A percentile compares a stretch with the other conserved stretches of the same genome.
phyloP scores from a whole-genome alignment of 164 flowering plant genomes.

The Aristolochia contorta region DNA sequence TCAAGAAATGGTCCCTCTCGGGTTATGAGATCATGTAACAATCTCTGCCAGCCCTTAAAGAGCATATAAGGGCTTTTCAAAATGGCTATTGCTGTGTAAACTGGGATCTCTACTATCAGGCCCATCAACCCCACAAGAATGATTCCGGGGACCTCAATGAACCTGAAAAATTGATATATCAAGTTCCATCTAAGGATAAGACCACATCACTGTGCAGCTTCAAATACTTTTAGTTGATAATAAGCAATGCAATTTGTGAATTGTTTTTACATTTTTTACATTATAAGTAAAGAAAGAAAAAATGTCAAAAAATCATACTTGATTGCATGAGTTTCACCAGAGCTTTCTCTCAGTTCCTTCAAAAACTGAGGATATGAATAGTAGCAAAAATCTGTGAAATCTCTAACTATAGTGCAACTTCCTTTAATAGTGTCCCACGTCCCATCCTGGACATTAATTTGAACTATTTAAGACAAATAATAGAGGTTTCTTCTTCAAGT shows the following conservation, averaged over 20 bases:
- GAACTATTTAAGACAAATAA: neutral
- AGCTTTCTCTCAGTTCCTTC: conserved; percentile 60
- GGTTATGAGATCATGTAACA: conserved; percentile 65
- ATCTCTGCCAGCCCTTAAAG: conserved; percentile 80
- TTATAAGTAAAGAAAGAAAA: neutral
- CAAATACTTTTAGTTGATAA: neutral
- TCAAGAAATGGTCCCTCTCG: conserved; percentile 98
- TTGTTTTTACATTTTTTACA: neutral
- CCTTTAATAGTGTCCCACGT: conserved; percentile 82
- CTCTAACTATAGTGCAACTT: conserved; percentile 79
- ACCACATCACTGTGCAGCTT: neutral
- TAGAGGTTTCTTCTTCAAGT: neutral
- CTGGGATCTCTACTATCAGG: conserved; percentile 77
- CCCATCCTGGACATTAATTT: conserved; percentile 61
- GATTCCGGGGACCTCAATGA: conserved; percentile 70
- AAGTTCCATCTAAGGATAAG: neutral
- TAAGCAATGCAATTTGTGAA: neutral
- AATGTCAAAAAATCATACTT: conserved; percentile 29
- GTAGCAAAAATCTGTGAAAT: conserved; percentile 68
- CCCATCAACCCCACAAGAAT: conserved; percentile 67
- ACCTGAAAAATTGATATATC: conserved; percentile 30
- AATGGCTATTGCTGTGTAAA: conserved; percentile 58
- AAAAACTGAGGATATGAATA: conserved; percentile 71
- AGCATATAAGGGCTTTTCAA: conserved; percentile 84
- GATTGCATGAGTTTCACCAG: conserved; percentile 46